Base-by-base conservation (phyloP, 768 basidiomycete genomes). In the Amanita molliuscula region DNA sequence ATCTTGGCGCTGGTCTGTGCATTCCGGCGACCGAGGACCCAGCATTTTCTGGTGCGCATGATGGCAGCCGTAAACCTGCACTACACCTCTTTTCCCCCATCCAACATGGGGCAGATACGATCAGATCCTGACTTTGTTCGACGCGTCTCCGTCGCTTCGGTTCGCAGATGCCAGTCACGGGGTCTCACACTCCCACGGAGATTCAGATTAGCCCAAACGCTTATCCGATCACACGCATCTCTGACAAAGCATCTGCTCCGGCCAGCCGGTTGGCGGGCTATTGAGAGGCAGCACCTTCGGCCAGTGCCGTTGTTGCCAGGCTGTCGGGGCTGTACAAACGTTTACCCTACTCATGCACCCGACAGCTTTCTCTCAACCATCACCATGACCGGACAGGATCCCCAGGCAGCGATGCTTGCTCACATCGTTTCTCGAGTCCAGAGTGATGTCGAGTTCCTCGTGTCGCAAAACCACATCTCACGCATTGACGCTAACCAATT, bases 401-500 rank as follows among this genome's bases (percentile, higher is more conserved):
- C 65, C 18, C 58, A 67, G 52, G 49, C 70, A 4, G 62, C 77
- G 26, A 68, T 84, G 33, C 68, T 86, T 1, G 70, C 75, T 1
- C 84, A 82, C 56, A 64, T 84, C 51, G 61, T 81, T 47, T 69
- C 70, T 45, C 80, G 80, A 55, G 68, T 82, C 43, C 71, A 78
- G 55, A 64, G 69, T 42, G 75, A 82, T 51, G 67, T 84, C 21
- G 65, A 76, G 18, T 82, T 84, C 56, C 66, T 84, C 11, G 71
- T 73, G 6, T 65, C 71, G 0, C 77, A 83, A 59, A 69, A 72
- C 53, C 72, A 78, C 49, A 68, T 84, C 40, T 69, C 77, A 1
- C 57, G 67, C 3, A 61, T 64, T 1, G 81, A 81, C 56, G 77
- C 75, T 5, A 67, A 63, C 13, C 58, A 62, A 15, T 76, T 82